These are phyloP conservation scores for Botrytis porri DNA, from an alignment of 2,329 filamentous ascomycete genomes.

Conservation along the genomic window DNA sequence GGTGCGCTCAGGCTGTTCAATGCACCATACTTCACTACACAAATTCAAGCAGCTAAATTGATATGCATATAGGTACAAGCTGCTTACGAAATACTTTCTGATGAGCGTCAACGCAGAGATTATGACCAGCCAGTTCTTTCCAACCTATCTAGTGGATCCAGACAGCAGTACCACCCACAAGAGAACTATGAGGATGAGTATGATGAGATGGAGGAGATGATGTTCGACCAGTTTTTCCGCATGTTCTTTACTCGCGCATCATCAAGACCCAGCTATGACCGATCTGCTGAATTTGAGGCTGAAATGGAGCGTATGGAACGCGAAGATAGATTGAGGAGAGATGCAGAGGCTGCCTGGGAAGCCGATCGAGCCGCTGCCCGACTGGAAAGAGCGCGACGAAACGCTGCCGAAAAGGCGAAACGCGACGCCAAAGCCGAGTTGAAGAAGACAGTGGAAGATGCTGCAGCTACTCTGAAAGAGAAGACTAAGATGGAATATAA, in stretches of 20 bases:
- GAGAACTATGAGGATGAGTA: neutral
- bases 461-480: neutral
- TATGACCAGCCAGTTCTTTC: constrained; percentile 19
- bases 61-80: constrained; percentile 18
- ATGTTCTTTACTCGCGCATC: neutral
- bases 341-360: neutral
- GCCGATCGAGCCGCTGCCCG: neutral
- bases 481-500: constrained; percentile 6
- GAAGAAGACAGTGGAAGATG: neutral
- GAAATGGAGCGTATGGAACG: neutral
- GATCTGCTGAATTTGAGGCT: too few relatives aligned
- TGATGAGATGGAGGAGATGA: neutral
- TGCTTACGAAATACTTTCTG: constrained; percentile 27
- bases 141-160: neutral
- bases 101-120: constrained; percentile 9
- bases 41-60: neutral
- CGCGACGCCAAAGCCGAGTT: neutral
- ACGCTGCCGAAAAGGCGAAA: constrained; percentile 1
- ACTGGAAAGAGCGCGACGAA: neutral
- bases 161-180: neutral
- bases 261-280: neutral
- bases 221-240: neutral
- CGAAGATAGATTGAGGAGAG: neutral
- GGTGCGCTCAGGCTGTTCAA: neutral
- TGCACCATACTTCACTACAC: neutral